Percentiles rank a stretch among this genome's conserved stretches.
These are phyloP conservation scores for Ligustrum vulgare DNA, from an alignment of 257 asterid genomes.

Conservation along the genomic window DNA sequence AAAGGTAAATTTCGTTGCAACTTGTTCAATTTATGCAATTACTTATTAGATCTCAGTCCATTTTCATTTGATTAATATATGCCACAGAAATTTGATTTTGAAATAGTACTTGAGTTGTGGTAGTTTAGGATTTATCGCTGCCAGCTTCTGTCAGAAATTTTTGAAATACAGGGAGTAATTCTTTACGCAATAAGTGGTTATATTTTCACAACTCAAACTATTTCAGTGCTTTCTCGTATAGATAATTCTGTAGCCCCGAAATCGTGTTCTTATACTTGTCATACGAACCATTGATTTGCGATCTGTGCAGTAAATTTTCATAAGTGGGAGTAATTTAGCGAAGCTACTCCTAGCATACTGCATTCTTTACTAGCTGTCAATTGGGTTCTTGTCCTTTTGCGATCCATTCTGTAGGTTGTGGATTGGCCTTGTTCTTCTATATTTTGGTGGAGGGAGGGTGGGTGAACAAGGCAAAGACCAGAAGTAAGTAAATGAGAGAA, in stretches of 20 bases:
- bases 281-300: too few species aligned
- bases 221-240: neutral
- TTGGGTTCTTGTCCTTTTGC: neutral
- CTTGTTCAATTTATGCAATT: neutral
- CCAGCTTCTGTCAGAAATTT: neutral
- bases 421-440: too few species aligned
- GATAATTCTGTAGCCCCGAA: too few species aligned
- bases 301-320: neutral
- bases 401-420: neutral
- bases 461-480: neutral
- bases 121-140: neutral
- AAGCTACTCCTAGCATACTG: neutral
- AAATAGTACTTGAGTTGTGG: neutral
- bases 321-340: neutral
- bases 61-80: neutral
- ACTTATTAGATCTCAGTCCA: neutral
- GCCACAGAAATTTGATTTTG: neutral
- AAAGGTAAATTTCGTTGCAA: constrained; percentile 46
- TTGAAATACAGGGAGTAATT: neutral
- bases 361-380: neutral
- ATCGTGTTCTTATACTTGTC: too few species aligned
- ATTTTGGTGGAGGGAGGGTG: neutral
- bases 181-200: neutral
- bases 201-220: neutral
- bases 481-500: neutral